Evolutionary conservation across 1,284 basidiomycete species (phyloP), one percentile per base, ranked within the genome.

Genomic region (Pholiota adiposa): DNA sequence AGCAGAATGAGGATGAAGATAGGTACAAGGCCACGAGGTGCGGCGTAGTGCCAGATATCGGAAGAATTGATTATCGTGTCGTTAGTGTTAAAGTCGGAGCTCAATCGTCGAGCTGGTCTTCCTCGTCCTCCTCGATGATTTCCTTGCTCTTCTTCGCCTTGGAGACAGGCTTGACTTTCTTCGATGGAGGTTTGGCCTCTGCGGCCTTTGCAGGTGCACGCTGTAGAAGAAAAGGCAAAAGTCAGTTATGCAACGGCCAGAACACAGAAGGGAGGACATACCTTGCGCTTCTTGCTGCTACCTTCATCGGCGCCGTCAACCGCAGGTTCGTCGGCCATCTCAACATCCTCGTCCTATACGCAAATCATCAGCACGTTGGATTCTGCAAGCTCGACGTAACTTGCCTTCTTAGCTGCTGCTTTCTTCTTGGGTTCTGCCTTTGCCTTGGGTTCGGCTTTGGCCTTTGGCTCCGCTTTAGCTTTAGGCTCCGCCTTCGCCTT

Each of bases 241-340:
- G 6, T 19, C 60, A 14, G 44, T n/a, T n/a, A n/a, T n/a, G n/a
- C n/a, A n/a, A n/a, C n/a, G n/a, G n/a, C n/a, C n/a, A n/a, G n/a
- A n/a, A n/a, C n/a, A n/a, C n/a, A n/a, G n/a, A n/a, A n/a, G n/a
- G n/a, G n/a, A n/a, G n/a, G n/a, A 56, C 56, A 31, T 69, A 79
- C 79, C 74, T 82, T 82, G 62, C 79, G 78, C 64, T 82, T 83
- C 72, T 79, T 81, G 59, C 71, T 71, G 49, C 60, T 66, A 31
- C 71, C 72, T 25, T 76, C 77, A 1, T 70, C 67, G 23, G 66
- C 74, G 21, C 73, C 75, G 6, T 65, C 34, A 41, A 34, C 54
- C 8, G 46, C 68, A 59, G 64, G 59, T 33, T 54, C 72, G 43
- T 72, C 71, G 27, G 64, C 71, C 67, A 73, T 73, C 50, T 68